Evolutionary conservation across 352 stramenopile species (phyloP).

Genomic region (Globisporangium orthogonon): DNA sequence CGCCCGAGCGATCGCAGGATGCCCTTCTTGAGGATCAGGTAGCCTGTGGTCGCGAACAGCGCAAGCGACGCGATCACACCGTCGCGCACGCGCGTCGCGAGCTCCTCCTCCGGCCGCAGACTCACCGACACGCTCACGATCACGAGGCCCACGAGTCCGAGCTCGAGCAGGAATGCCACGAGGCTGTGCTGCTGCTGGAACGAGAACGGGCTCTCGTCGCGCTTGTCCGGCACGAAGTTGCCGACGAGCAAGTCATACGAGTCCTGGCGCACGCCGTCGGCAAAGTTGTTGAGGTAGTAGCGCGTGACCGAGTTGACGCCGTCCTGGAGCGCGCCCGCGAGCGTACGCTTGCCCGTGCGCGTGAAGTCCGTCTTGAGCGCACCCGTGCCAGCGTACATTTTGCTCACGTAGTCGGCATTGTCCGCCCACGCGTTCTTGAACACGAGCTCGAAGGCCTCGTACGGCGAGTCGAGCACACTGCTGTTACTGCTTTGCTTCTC

Average conservation of each 20-base stretch:
- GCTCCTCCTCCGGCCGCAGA: conserved; percentile 47
- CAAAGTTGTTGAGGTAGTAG: conserved; percentile 97
- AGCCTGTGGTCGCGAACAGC: conserved; percentile 40
- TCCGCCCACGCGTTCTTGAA: conserved; percentile 92
- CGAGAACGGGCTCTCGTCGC: conserved; percentile 70
- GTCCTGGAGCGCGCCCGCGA: conserved; percentile 89
- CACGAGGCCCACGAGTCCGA: conserved; percentile 34
- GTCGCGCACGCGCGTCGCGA: conserved; percentile 53
- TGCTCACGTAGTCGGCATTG: conserved; percentile 93
- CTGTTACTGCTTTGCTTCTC: conserved; percentile 11
- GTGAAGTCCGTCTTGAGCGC: conserved; percentile 96
- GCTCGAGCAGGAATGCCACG: conserved; percentile 51
- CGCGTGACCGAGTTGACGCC: conserved; percentile 92
- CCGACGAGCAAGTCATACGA: conserved; percentile 89
- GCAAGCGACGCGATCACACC: conserved; percentile 43
- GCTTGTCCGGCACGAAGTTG: conserved; percentile 66
- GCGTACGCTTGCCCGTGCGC: conserved; percentile 90
- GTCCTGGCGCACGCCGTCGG: conserved; percentile 90
- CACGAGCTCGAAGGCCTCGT: conserved; percentile 49
- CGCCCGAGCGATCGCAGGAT: conserved; percentile 70
- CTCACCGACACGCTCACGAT: conserved; percentile 62
- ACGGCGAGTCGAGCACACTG: conserved; percentile 45
- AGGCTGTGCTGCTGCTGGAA: conserved; percentile 85
- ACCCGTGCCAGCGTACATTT: conserved; percentile 91
- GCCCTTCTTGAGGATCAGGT: conserved; percentile 81